Conservation (phyloP, 163 green algal genomes). For the Scenedesmus sp. region DNA sequence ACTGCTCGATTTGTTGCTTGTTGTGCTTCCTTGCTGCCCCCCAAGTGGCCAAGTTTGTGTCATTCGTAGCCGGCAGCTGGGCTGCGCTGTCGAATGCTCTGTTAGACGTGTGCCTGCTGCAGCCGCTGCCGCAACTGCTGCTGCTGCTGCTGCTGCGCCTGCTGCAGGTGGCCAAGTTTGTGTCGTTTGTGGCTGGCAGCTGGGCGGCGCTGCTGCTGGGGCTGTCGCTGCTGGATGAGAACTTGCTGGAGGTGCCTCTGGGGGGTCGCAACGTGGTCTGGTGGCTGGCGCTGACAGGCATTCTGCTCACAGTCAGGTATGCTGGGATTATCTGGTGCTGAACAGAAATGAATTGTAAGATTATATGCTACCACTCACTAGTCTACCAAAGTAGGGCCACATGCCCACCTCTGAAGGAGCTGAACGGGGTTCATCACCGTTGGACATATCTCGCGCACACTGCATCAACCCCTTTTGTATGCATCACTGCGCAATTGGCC, state of each 20-base stretch:
- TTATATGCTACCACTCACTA: too few species aligned
- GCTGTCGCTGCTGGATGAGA: conserved; percentile 71
- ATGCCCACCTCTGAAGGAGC: too few species aligned
- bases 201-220: conserved; percentile 86
- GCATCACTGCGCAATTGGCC: too few species aligned
- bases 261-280: conserved; percentile 89
- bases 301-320: conserved; percentile 82
- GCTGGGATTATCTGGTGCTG: background rate
- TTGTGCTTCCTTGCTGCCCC: background rate
- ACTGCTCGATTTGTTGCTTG: background rate
- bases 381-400: too few species aligned
- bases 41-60: conserved; percentile 84
- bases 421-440: too few species aligned
- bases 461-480: too few species aligned
- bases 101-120: too few species aligned
- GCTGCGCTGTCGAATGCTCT: too few species aligned
- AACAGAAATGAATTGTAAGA: too few species aligned
- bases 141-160: background rate
- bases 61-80: conserved; percentile 88
- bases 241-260: conserved; percentile 71
- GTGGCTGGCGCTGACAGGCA: conserved; percentile 87
- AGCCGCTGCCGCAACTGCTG: too few species aligned
- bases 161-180: conserved; percentile 78
- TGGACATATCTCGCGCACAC: too few species aligned
- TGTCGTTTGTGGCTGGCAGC: conserved; percentile 86